Base-by-base conservation (phyloP, 768 basidiomycete genomes). In the Tricholoma saponaceum region DNA sequence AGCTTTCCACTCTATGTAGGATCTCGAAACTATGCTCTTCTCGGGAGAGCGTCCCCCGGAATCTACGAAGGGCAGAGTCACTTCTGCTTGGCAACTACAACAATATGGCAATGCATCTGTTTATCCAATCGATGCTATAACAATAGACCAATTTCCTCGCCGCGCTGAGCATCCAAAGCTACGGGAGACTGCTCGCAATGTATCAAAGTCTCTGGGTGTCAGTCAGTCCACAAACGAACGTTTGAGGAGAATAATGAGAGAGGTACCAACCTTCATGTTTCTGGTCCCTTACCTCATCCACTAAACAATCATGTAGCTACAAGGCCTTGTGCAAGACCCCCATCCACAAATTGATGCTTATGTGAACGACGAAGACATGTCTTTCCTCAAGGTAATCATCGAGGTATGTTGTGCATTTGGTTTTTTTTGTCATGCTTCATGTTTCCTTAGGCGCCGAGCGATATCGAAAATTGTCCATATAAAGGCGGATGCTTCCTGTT, bases 1-100 rank as follows among this genome's bases (percentile, higher is more conserved):
- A 20, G 22, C 12, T 51, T 33, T 12, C 12, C 3, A 18, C 13
- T n/a, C 5, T 53, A 41, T 22, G 20, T 30, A 70, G 69, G 69
- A 70, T 49, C 66, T 70, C 5, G 69, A 70, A 35, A 70, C 69
- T 1, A 66, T 70, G 59, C 58, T 70, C 5, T 63, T 57, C 35
- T 68, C 68, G 1, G 68, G 59, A 3, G 69, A 70, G 23, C 66
- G 69, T 3, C 60, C 66, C 2, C 16, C 46, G 7, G 62, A 62
- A 23, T 22, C 51, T 22, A 13, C 35, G 30, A 18, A 52, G 55
- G 7, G 12, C 41, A 5, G 14, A 41, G 39, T 41, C 39, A 41
- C 14, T 6, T 41, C 39, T 41, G 13, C 9, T 41, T 18, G 39
- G 39, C 39, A 41, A 18, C 22, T 62, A 16, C 8, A 3, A 16